Evolutionary conservation across 306 rosid species (phyloP).

Genomic region (Acacia confusa): DNA sequence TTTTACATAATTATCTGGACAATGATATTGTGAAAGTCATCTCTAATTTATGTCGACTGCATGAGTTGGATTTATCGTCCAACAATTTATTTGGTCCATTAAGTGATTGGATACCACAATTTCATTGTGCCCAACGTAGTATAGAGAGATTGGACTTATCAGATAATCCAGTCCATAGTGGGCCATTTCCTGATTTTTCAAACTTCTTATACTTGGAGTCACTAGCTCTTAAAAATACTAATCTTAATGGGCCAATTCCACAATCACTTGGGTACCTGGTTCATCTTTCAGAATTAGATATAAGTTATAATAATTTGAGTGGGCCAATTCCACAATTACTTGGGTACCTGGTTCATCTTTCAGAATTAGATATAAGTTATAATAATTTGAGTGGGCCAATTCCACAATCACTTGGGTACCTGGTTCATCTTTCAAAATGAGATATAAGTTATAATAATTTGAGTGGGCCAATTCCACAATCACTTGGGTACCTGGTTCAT

Average conservation of each 20-base stretch:
- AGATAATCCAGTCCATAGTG: not conserved
- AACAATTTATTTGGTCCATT: not conserved
- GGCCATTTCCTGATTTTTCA: not conserved
- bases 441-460: too few relatives aligned
- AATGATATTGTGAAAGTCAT: not conserved
- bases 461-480: too few relatives aligned
- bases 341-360: too few relatives aligned
- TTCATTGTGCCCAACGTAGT: not conserved
- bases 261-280: too few relatives aligned
- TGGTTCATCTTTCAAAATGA: too few relatives aligned
- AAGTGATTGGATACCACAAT: not conserved
- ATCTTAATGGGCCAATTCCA: not conserved
- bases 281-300: too few relatives aligned
- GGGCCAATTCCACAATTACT: too few relatives aligned
- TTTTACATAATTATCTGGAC: accelerated
- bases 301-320: too few relatives aligned
- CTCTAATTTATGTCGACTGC: not conserved
- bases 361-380: too few relatives aligned
- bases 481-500: too few relatives aligned
- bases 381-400: too few relatives aligned
- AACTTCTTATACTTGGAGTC: not conserved
- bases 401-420: too few relatives aligned
- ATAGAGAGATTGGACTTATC: not conserved
- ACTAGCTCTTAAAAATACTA: not conserved
- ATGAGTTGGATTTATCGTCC: accelerated